Evolutionary conservation across 371 early-diverging fungal genomes (phyloP), one percentile per base, ranked within the genome.

Genomic region (Lichtheimia ornata): DNA sequence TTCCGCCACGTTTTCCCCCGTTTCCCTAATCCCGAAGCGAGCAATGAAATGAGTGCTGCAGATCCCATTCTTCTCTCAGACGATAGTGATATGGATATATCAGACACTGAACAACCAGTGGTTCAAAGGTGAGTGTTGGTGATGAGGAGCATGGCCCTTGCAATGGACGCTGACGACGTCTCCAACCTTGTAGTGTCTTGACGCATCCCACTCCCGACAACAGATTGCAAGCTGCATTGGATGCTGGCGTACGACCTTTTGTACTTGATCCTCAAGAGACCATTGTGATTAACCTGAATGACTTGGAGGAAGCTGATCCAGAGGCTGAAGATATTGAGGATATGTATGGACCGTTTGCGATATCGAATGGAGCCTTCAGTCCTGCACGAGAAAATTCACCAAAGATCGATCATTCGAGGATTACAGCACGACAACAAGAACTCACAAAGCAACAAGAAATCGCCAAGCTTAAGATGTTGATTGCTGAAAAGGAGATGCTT

Each of bases 21-120:
- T 13, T 45, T 47, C 47, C 14, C 47, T 3, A 1, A 7, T 22
- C n/a, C 17, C 47, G 22, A 47, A 47, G 22, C 47, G 22, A 47
- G n/a, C n/a, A 18, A 47, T 22, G 47, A n/a, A 47, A 47, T 47
- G 47, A 47, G 22, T 22, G 22, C 47, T n/a, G 7, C 7, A 22
- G 22, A 47, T 47, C 47, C 47, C 22, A 47, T 47, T 22, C 18
- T 47, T 11, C 18, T 47, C 47, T 44, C 45, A 25, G 57, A 56
- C 57, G 35, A 25, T 11, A 62, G 63, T 28, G 63, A 62, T 43
- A 62, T 62, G 63, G 63, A 62, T 22, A 62, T 62, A 56, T 55
- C 63, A 5, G 56, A 62, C 17, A 56, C 47, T 50, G 52, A 51
- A 15, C 56, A 56, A n/a, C n/a, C 17, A 50, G 42, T 35, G 18